These are phyloP conservation scores for Geranium incanum DNA, from an alignment of 441 rosid species.

Conservation along the genomic window DNA sequence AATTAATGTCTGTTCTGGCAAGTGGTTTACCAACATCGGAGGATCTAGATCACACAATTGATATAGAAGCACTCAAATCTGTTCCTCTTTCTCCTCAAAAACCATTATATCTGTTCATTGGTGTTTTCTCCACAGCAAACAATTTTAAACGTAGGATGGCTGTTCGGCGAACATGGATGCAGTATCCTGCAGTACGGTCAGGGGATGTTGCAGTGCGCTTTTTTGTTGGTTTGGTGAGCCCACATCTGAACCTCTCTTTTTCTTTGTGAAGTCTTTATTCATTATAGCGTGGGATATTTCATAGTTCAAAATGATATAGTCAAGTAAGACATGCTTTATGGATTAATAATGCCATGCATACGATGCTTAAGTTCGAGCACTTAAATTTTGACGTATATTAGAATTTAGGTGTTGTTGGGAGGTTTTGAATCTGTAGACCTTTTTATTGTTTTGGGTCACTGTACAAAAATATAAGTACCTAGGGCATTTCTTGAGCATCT, in stretches of 20 bases:
- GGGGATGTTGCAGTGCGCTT: conserved; percentile 83
- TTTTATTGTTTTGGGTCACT: background rate
- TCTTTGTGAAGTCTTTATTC: background rate
- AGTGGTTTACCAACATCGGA: conserved; percentile 69
- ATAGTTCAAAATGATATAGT: background rate
- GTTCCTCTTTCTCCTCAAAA: conserved; percentile 44
- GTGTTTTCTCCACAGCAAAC: conserved; percentile 90
- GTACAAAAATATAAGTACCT: background rate
- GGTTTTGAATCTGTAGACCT: background rate
- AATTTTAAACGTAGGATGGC: conserved; percentile 94
- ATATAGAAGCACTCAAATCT: conserved; percentile 62
- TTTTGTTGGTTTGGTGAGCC: conserved; percentile 94
- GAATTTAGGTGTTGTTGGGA: background rate
- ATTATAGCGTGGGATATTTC: background rate
- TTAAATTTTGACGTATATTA: background rate
- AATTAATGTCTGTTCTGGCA: conserved; percentile 46
- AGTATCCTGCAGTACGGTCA: conserved; percentile 61
- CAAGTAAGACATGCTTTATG: background rate
- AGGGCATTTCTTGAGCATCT: conserved; percentile 8
- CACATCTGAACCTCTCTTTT: background rate
- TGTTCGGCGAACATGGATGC: conserved; percentile 98
- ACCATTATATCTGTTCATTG: conserved; percentile 66
- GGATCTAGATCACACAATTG: conserved; percentile 51
- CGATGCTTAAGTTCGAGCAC: background rate
- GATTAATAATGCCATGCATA: background rate